phyloP scores from a whole-genome alignment of 2,329 filamentous ascomycete genomes.

The Fusarium beomiforme region DNA sequence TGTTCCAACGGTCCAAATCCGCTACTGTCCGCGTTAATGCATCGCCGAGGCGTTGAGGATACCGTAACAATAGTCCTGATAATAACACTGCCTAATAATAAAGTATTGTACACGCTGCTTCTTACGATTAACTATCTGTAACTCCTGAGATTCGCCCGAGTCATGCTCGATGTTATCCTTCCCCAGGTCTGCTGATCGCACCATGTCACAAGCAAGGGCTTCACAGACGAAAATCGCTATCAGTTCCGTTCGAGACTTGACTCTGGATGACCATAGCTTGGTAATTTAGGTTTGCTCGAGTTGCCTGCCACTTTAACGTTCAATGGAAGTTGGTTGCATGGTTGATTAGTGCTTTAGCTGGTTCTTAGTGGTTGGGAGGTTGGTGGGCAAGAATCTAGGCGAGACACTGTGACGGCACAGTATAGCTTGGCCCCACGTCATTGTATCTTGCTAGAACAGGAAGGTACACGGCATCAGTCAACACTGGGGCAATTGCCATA shows the following conservation, averaged over 20 bases:
- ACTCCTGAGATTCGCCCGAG: conserved; percentile 6
- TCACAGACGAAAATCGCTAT: background rate
- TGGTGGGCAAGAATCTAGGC: background rate
- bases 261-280: background rate
- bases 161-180: background rate
- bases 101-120: background rate
- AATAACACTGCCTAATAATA: background rate
- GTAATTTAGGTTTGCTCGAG: background rate
- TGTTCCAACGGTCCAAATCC: background rate
- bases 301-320: background rate
- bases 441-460: conserved; percentile 22
- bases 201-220: background rate
- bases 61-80: background rate
- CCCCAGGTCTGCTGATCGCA: background rate
- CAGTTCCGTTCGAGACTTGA: background rate
- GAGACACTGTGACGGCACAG: conserved; percentile 9
- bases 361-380: conserved; percentile 3
- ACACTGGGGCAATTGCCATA: conserved; percentile 2
- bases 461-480: conserved; percentile 20
- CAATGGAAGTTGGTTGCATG: background rate
- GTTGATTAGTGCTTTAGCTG: background rate
- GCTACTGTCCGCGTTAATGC: background rate
- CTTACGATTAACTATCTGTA: background rate
- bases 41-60: background rate
- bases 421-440: background rate